Evolutionary conservation across 208 protist species (phyloP).

Genomic region (Wallacemonas sp.): DNA sequence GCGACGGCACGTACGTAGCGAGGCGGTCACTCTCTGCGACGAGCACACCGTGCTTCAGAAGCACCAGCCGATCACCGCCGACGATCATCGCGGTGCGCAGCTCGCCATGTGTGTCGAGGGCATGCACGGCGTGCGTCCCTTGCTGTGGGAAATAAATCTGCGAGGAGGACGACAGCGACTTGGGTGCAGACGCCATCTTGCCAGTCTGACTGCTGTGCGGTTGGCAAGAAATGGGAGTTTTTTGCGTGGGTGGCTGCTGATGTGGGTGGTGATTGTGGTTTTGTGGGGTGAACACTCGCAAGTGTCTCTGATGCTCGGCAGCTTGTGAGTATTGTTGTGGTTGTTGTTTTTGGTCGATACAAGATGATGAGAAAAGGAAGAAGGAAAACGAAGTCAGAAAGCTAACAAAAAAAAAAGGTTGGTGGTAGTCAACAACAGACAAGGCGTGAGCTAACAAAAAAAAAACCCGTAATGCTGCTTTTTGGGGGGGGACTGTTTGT

Average conservation of each 20-base stretch:
- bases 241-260: too few relatives aligned
- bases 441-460: too few relatives aligned
- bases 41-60: constrained; percentile 53
- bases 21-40: constrained; percentile 40
- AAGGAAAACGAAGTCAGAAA: neutral
- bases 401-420: too few relatives aligned
- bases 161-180: constrained; percentile 13
- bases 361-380: neutral
- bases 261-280: neutral
- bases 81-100: constrained; percentile 69
- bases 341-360: neutral
- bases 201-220: neutral
- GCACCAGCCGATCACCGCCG: constrained; percentile 48
- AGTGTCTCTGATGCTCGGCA: too few relatives aligned
- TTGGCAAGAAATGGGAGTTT: too few relatives aligned
- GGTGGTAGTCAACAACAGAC: too few relatives aligned
- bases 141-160: constrained; percentile 65
- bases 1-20: constrained; percentile 14
- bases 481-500: too few relatives aligned
- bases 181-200: neutral
- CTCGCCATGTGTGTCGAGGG: constrained; percentile 48
- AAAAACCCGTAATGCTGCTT: too few relatives aligned
- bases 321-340: too few relatives aligned
- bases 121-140: constrained; percentile 57
- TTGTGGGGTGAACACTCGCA: too few relatives aligned